Percentiles rank a stretch among this genome's conserved stretches.
phyloP scores from a whole-genome alignment of 495 filamentous ascomycete genomes.

The Lasiosphaeria hispida region DNA sequence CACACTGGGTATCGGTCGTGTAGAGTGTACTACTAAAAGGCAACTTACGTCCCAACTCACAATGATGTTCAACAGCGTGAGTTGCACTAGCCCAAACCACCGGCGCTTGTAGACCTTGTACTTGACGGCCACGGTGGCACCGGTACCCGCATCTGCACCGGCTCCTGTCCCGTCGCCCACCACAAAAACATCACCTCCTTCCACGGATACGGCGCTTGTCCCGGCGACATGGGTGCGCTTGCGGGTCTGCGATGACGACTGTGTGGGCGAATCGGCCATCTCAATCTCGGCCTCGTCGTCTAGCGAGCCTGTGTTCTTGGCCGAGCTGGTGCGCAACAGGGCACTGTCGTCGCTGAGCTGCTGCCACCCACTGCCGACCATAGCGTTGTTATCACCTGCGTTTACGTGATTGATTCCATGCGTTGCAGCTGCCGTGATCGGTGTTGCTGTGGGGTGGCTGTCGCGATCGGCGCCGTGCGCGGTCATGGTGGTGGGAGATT shows the following conservation, averaged over 20 bases:
- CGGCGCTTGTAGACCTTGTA: conserved; percentile 86
- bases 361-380: conserved; percentile 4
- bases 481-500: neutral
- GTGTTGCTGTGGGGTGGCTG: neutral
- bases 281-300: conserved; percentile 20
- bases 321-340: neutral
- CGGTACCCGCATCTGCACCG: neutral
- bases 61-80: conserved; percentile 87
- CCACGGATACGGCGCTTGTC: no score
- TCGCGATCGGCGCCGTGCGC: neutral
- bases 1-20: neutral
- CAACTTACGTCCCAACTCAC: conserved; percentile 89
- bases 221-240: no score
- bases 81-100: conserved; percentile 81
- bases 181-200: neutral
- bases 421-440: neutral
- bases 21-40: neutral
- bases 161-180: neutral
- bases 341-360: conserved; percentile 7
- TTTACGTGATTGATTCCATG: neutral
- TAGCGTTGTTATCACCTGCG: neutral
- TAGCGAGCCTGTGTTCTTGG: neutral
- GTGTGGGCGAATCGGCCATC: conserved; percentile 4
- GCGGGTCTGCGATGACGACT: no score
- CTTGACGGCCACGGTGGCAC: conserved; percentile 13